Evolutionary conservation across 805 yeast species (phyloP), one percentile per base, ranked within the genome.

Genomic region (Candida jianshihensis): DNA sequence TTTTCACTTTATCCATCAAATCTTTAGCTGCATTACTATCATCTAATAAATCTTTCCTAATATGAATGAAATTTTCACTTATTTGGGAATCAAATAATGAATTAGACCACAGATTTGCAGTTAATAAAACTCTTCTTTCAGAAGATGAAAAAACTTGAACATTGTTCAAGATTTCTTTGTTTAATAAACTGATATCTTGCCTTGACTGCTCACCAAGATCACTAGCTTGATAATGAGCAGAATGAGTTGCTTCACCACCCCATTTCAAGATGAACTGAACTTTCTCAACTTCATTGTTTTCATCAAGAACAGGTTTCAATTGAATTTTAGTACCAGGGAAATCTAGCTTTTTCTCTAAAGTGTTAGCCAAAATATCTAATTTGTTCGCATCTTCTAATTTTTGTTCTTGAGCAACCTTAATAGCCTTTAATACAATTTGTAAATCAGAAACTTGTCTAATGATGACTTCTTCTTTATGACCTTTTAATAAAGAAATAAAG

Each of bases 221-320:
- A 20, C 81, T 73, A 1, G 96, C 95, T 63, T 92, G 99, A 57
- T 87, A 84, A 44, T 81, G 75, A 2, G 97, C 97, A 10, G 97
- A 88, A 59, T 92, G 99, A 2, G 99, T 92, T 6, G 98, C 97
- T 60, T 92, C 99, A 44, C 99, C 99, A 50, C 98, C 98, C 98
- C 98, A 92, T 58, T 92, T 92, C 50, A 92, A 68, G 43, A 92
- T 94, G 44, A 92, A 79, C 60, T 92, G 98, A 18, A 90, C 97
- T 56, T 92, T 92, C 46, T 90, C 97, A 16, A 92, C 92, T 24
- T 80, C 78, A 26, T 73, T 79, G 27, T 74, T 78, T 12, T 67
- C 63, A 49, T 73, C 71, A 38, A 89, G 54, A 4, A 90, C 79
- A 0, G 99, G 99, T 57, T 92, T 92, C 50, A 92, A 64, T 63